phyloP scores from a whole-genome alignment of 2,329 filamentous ascomycete genomes.

The Exophiala sp. region DNA sequence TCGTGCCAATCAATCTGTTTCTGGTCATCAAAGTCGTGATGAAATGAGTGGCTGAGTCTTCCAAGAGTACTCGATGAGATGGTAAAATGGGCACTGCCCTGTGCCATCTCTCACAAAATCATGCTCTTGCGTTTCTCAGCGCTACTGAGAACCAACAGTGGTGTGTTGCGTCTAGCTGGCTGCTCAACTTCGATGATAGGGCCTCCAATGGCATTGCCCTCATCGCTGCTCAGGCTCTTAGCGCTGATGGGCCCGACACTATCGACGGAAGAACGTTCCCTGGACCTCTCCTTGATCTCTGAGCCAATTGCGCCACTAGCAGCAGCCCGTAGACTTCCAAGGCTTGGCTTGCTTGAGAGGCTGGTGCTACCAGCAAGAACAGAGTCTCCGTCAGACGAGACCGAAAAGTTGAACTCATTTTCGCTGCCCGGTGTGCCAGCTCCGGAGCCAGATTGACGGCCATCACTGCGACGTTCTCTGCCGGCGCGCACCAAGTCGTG shows the following conservation, averaged over 20 bases:
- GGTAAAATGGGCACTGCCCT: slow-evolving; percentile 19
- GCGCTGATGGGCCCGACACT: slow-evolving; percentile 49
- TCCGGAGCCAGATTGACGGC: slow-evolving; percentile 62
- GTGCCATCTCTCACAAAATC: slow-evolving; percentile 17
- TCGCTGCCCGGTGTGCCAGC: slow-evolving; percentile 91
- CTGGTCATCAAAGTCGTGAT: slow-evolving; percentile 25
- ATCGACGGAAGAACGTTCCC: slow-evolving; percentile 53
- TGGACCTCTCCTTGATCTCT: slow-evolving; percentile 72
- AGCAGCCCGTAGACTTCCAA: slow-evolving; percentile 71
- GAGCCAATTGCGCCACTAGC: slow-evolving; percentile 84
- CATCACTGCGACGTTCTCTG: slow-evolving; percentile 68
- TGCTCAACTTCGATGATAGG: slow-evolving; percentile 52
- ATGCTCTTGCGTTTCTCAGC: slow-evolving; percentile 83
- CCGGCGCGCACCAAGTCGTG: slow-evolving; percentile 89
- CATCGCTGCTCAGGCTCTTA: slow-evolving; percentile 65
- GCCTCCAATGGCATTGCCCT: slow-evolving; percentile 53
- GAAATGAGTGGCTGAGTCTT: slow-evolving; percentile 26
- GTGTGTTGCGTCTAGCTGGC: slow-evolving; percentile 69
- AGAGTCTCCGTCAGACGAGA: slow-evolving; percentile 70
- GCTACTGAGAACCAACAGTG: slow-evolving; percentile 81
- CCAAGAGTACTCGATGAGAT: slow-evolving; percentile 23
- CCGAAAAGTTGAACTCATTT: slow-evolving; percentile 64
- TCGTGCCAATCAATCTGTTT: slow-evolving; percentile 22
- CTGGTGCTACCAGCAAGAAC: slow-evolving; percentile 71
- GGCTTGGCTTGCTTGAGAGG: slow-evolving; percentile 70